These are phyloP conservation scores for Cyberlindnera nakhonratchasimensis DNA, from an alignment of 805 yeast genomes.

Conservation along the genomic window DNA sequence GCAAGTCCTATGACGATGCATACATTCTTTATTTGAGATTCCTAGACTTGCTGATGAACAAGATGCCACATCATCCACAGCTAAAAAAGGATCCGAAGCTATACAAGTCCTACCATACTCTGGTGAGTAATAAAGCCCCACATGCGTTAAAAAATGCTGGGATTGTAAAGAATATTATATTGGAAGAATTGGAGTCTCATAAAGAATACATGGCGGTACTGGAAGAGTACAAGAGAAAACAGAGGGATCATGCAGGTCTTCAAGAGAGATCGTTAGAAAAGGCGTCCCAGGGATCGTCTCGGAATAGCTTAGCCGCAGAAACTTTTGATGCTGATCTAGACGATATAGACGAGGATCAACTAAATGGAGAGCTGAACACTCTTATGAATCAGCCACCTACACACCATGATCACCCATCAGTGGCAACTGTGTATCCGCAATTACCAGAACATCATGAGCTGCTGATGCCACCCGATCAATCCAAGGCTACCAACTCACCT, in stretches of 20 bases:
- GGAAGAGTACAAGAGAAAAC: constrained; percentile 26
- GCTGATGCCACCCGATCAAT: background rate
- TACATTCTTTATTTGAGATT: constrained; percentile 56
- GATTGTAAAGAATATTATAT: constrained; percentile 28
- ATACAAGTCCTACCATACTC: constrained; percentile 14
- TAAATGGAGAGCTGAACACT: constrained; percentile 16
- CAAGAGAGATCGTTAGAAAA: background rate
- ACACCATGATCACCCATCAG: background rate
- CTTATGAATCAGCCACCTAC: background rate
- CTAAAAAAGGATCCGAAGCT: constrained; percentile 27
- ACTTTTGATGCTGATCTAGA: background rate
- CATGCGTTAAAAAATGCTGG: constrained; percentile 23
- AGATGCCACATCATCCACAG: constrained; percentile 45
- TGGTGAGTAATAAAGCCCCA: constrained; percentile 25
- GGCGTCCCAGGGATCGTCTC: background rate
- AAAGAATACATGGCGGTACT: constrained; percentile 22
- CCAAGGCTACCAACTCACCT: background rate
- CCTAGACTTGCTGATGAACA: constrained; percentile 52
- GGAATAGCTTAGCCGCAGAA: background rate
- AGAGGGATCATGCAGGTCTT: constrained; percentile 5
- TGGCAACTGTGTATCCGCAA: constrained; percentile 22
- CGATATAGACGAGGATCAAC: constrained; percentile 22
- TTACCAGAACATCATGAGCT: constrained; percentile 11
- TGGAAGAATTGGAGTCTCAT: constrained; percentile 32
- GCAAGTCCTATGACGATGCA: constrained; percentile 45